phyloP scores from a whole-genome alignment of 805 yeast species.

The Blastobotrys peoriensis region DNA sequence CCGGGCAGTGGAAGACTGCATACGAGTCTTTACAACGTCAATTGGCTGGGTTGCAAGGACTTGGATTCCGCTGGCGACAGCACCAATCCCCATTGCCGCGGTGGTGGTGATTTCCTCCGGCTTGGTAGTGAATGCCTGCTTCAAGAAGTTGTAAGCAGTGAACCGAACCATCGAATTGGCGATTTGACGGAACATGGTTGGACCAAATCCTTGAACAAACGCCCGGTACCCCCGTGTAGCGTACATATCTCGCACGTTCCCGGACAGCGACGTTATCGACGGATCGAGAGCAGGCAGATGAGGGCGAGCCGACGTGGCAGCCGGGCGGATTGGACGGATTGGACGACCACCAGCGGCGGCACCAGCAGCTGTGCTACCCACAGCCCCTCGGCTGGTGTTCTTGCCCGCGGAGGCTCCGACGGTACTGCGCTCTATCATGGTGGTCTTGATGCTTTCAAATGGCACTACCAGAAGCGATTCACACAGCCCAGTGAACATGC shows the following conservation, averaged over 20 bases:
- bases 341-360: background rate
- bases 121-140: slow-evolving; percentile 45
- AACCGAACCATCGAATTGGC: slow-evolving; percentile 77
- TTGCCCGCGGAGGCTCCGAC: slow-evolving; percentile 3
- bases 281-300: slow-evolving; percentile 20
- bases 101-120: slow-evolving; percentile 26
- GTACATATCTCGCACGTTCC: slow-evolving; percentile 51
- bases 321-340: background rate
- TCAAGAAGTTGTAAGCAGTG: slow-evolving; percentile 71
- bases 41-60: slow-evolving; percentile 80
- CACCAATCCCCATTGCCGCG: slow-evolving; percentile 40
- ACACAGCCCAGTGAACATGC: slow-evolving; percentile 70
- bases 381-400: background rate
- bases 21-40: slow-evolving; percentile 79
- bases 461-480: slow-evolving; percentile 80
- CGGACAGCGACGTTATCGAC: slow-evolving; percentile 19
- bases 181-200: slow-evolving; percentile 78
- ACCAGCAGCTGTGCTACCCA: background rate
- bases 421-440: slow-evolving; percentile 22
- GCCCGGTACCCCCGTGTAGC: slow-evolving; percentile 67
- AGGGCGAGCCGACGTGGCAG: background rate
- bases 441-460: slow-evolving; percentile 52
- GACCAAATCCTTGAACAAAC: slow-evolving; percentile 72
- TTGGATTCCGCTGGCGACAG: slow-evolving; percentile 64
- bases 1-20: slow-evolving; percentile 55